Percentiles rank a stretch among this genome's conserved stretches.
phyloP scores from a whole-genome alignment of 2,329 filamentous ascomycete species.

The Diaporthe citrichinensis region DNA sequence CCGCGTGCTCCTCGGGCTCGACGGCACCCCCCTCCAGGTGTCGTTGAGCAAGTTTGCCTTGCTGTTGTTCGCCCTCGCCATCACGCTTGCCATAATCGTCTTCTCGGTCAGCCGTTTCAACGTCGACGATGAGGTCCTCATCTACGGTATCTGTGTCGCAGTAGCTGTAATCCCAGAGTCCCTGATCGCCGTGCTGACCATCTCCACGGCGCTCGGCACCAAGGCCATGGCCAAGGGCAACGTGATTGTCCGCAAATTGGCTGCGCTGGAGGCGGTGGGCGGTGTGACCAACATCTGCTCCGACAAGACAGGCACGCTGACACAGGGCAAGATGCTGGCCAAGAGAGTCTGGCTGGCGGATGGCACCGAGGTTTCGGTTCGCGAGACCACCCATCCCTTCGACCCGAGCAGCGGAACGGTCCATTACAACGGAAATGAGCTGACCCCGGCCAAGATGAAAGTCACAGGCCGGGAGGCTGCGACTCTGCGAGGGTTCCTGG shows the following conservation, averaged over 20 bases:
- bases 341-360: slow-evolving; percentile 73
- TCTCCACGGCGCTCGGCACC: slow-evolving; percentile 71
- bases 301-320: slow-evolving; percentile 79
- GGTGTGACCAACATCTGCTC: slow-evolving; percentile 80
- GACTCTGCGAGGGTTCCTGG: slow-evolving; percentile 62
- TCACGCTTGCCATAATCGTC: slow-evolving; percentile 58
- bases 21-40: slow-evolving; percentile 77
- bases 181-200: slow-evolving; percentile 74
- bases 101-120: slow-evolving; percentile 56
- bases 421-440: slow-evolving; percentile 55
- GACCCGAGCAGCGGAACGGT: slow-evolving; percentile 72
- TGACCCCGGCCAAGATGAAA: slow-evolving; percentile 43
- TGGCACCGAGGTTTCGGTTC: slow-evolving; percentile 66
- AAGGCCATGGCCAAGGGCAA: slow-evolving; percentile 69
- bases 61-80: slow-evolving; percentile 72
- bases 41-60: slow-evolving; percentile 78
- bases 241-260: slow-evolving; percentile 72
- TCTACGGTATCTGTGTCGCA: slow-evolving; percentile 63
- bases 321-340: slow-evolving; percentile 76
- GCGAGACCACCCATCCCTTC: slow-evolving; percentile 70
- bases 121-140: slow-evolving; percentile 62
- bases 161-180: slow-evolving; percentile 69
- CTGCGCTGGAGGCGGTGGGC: slow-evolving; percentile 76
- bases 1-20: slow-evolving; percentile 60
- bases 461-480: slow-evolving; percentile 43